Evolutionary conservation across 169 alveolate species (phyloP).

Genomic region (Hammondia hammondi): DNA sequence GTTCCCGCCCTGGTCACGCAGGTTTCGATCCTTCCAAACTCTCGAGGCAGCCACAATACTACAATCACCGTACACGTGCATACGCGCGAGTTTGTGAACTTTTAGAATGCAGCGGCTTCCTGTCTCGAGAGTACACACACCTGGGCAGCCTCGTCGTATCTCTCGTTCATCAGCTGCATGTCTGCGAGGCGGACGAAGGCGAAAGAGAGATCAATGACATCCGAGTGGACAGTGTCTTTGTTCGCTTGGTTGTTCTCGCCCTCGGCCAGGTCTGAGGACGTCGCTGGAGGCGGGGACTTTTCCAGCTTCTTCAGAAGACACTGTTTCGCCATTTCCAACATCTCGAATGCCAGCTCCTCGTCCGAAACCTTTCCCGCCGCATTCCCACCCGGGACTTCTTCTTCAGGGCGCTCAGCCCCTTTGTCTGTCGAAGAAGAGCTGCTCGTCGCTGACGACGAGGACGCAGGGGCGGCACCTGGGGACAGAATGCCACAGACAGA

Average conservation of each 20-base stretch:
- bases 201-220: constrained; percentile 43
- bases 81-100: no score
- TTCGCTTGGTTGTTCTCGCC: neutral
- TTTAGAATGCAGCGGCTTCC: no score
- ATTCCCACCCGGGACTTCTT: neutral
- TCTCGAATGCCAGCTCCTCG: constrained; percentile 51
- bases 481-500: neutral
- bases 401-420: neutral
- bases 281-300: neutral
- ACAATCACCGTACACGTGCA: no score
- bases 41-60: no score
- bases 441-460: neutral
- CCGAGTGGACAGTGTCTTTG: neutral
- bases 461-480: neutral
- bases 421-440: neutral
- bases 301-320: constrained; percentile 31
- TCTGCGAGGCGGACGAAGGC: constrained; percentile 53
- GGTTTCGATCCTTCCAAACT: no score
- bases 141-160: constrained; percentile 45
- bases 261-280: neutral
- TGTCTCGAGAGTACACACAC: neutral
- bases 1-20: no score
- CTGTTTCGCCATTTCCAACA: constrained; percentile 42
- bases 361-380: constrained; percentile 37
- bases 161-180: constrained; percentile 54